phyloP scores from a whole-genome alignment of 2,329 filamentous ascomycete genomes.

The Balansia obtecta region DNA sequence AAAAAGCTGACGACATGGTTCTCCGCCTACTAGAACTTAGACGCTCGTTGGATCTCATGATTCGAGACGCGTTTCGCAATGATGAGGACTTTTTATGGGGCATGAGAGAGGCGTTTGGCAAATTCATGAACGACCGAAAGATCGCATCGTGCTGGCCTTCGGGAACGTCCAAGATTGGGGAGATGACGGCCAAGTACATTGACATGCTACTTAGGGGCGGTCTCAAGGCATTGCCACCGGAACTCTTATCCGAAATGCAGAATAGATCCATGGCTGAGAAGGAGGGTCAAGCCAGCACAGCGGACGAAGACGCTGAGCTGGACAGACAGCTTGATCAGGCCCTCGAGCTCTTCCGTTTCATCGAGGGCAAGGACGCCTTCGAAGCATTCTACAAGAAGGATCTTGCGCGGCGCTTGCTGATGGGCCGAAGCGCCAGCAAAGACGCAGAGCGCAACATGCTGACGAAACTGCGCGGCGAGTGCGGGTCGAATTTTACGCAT shows the following conservation, averaged over 20 bases:
- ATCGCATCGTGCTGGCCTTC: constrained; percentile 61
- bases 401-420: constrained; percentile 74
- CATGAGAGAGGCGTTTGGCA: constrained; percentile 74
- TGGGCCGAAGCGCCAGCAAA: constrained; percentile 84
- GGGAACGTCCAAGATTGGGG: constrained; percentile 85
- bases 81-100: constrained; percentile 67
- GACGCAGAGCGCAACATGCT: constrained; percentile 97
- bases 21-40: constrained; percentile 71
- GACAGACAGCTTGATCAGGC: constrained; percentile 87
- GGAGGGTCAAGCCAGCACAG: constrained; percentile 52
- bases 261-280: constrained; percentile 46
- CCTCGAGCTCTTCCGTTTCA: constrained; percentile 88
- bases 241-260: constrained; percentile 49
- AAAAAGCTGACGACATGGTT: constrained; percentile 75
- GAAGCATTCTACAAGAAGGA: constrained; percentile 99
- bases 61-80: constrained; percentile 62
- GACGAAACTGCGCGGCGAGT: constrained; percentile 80
- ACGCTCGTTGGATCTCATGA: constrained; percentile 62
- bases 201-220: constrained; percentile 81
- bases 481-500: constrained; percentile 86
- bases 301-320: constrained; percentile 84
- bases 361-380: constrained; percentile 94
- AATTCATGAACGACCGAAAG: constrained; percentile 85
- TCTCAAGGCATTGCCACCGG: constrained; percentile 65
- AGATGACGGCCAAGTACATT: constrained; percentile 98